Percentiles rank a stretch among this genome's conserved stretches.
phyloP scores from a whole-genome alignment of 1,139 yeast genomes.

The Suhomyces coccinellae region DNA sequence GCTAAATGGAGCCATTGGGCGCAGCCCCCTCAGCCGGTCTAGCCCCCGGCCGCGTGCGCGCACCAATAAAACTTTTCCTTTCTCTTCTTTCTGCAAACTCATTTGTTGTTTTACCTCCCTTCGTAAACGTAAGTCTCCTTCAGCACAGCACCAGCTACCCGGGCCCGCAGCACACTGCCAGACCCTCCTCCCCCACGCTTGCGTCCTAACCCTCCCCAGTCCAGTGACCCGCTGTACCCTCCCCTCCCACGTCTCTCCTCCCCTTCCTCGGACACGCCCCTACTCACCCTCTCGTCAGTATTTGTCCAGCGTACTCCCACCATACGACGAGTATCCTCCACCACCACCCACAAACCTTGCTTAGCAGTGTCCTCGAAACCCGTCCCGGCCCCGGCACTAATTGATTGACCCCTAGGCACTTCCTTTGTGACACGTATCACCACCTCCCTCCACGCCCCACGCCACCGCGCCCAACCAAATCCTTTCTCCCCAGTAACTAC shows the following conservation, averaged over 20 bases:
- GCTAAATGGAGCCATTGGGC: background rate
- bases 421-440: slow-evolving; percentile 3
- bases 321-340: slow-evolving; percentile 4
- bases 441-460: background rate
- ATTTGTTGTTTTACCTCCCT: slow-evolving; percentile 13
- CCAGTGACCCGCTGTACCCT: slow-evolving; percentile 2
- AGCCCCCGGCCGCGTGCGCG: slow-evolving; percentile 12
- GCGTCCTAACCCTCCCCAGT: slow-evolving; percentile 1
- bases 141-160: background rate
- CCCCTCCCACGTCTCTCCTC: background rate
- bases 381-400: slow-evolving; percentile 2
- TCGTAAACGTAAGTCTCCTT: slow-evolving; percentile 9
- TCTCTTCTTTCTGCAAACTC: slow-evolving; percentile 10
- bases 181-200: slow-evolving; percentile 3
- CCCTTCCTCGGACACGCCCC: slow-evolving; percentile 9
- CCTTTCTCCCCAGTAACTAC: background rate
- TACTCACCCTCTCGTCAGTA: slow-evolving; percentile 8
- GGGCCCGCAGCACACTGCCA: slow-evolving; percentile 7
- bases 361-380: background rate
- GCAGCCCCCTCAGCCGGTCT: slow-evolving; percentile 6
- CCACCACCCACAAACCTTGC: background rate
- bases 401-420: slow-evolving; percentile 2
- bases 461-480: background rate
- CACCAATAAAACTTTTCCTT: slow-evolving; percentile 13
- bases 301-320: slow-evolving; percentile 3